Evolutionary conservation across 345 rosid genomes (phyloP), one percentile per base, ranked within the genome.

Genomic region (Eucalyptus tenuipes): DNA sequence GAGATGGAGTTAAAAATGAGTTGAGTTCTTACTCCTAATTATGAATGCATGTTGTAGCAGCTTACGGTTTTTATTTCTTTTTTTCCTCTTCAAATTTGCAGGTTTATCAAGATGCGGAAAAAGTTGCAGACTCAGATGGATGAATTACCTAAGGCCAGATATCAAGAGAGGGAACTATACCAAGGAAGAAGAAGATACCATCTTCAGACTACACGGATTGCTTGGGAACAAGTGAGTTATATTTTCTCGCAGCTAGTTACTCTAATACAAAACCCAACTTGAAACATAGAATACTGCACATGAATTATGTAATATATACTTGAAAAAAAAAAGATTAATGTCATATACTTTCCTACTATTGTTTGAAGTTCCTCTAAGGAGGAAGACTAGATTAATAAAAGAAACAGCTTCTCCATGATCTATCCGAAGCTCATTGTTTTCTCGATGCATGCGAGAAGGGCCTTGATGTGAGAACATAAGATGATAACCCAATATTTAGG

Each of bases 71-170:
- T 40, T 14, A 75, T 75, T 75, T 75, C 47, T 75, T 40, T 75
- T 7, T 40, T 7, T 40, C 84, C 82, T 86, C n/a, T 57, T 86
- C 47, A 25, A 25, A 48, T 42, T 87, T 89, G 88, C 90, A 95
- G 95, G 95, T 33, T 89, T 95, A 12, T 87, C 90, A 29, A 94
- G 96, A 88, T 95, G 96, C 57, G 96, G 96, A 17, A 95, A 95
- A 86, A 95, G 96, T 86, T 95, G 96, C 91, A 91, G 96, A 88
- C 89, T 95, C 86, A 84, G 96, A 81, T 94, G 95, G 95, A 52
- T 95, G 93, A 95, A 95, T 90, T 95, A 94, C 52, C 89, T 95
- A 79, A 92, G 95, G 87, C 95, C 96, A 2, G 89, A 92, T 50
- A 87, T 94, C 89, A 94, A 93, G 91, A 93, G 95, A 88, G 96